A percentile compares a stretch with the other conserved stretches of the same genome.
phyloP scores from a whole-genome alignment of 495 filamentous ascomycete species.

The Neurospora africana region DNA sequence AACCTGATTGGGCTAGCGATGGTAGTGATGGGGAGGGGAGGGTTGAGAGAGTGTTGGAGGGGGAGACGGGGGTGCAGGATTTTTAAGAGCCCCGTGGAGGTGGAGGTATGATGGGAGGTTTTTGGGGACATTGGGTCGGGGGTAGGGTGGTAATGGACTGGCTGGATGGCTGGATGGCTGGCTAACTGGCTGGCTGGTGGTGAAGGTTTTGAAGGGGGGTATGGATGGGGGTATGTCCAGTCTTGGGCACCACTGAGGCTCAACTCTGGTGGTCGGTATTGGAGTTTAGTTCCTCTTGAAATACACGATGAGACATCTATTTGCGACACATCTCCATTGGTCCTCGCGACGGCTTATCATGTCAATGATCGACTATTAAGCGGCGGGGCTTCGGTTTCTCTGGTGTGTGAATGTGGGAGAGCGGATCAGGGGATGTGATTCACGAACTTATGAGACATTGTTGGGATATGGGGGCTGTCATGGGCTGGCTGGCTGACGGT shows the following conservation, averaged over 20 bases:
- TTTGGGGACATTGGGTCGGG: neutral
- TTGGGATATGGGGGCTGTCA: too few relatives aligned
- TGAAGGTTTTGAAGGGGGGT: neutral
- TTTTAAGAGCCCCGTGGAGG: constrained; percentile 36
- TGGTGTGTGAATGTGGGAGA: too few relatives aligned
- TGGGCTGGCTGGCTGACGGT: too few relatives aligned
- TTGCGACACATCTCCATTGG: neutral
- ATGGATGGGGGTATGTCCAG: neutral
- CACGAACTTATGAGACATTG: too few relatives aligned
- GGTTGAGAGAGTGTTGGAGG: constrained; percentile 31
- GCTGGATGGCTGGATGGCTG: neutral
- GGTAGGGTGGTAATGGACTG: neutral
- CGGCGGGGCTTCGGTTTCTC: too few relatives aligned
- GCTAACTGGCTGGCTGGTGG: neutral
- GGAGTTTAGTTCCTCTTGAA: neutral
- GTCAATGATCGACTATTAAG: too few relatives aligned
- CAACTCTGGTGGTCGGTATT: neutral
- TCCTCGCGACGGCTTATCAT: too few relatives aligned
- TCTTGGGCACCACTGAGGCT: neutral
- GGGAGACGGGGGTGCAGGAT: constrained; percentile 76
- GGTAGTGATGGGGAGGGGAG: constrained; percentile 24
- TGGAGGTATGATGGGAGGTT: neutral
- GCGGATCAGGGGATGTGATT: too few relatives aligned
- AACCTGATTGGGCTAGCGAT: constrained; percentile 50
- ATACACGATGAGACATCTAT: neutral